Percentiles rank a stretch among this genome's conserved stretches.
Conservation (phyloP, 2,329 filamentous ascomycete genomes). For the Diaporthe sp. region DNA sequence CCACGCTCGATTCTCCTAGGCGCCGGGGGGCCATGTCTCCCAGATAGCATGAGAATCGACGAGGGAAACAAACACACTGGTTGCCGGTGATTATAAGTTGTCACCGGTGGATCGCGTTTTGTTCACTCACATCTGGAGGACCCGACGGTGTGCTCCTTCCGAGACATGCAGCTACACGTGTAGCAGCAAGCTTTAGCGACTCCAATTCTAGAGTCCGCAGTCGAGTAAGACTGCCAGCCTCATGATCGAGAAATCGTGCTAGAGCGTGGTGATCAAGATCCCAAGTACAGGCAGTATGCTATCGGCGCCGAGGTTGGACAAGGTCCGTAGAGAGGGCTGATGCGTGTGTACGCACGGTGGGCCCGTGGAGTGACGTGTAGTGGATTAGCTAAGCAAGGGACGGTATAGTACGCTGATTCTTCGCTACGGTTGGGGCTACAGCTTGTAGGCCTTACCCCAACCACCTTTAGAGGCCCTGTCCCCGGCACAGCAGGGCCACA, state of each 20-base stretch:
- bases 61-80: neutral
- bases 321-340: too few relatives aligned
- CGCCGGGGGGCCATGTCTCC: constrained; percentile 25
- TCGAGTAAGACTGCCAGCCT: constrained; percentile 19
- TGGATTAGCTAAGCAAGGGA: too few relatives aligned
- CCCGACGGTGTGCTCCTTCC: constrained; percentile 29
- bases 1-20: constrained; percentile 31
- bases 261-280: too few relatives aligned
- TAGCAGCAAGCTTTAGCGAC: constrained; percentile 35
- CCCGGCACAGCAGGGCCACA: too few relatives aligned
- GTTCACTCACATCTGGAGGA: constrained; percentile 23
- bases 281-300: too few relatives aligned
- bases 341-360: too few relatives aligned
- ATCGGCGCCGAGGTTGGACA: too few relatives aligned
- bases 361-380: too few relatives aligned
- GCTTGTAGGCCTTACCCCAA: too few relatives aligned
- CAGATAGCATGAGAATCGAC: constrained; percentile 6
- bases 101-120: constrained; percentile 14
- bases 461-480: too few relatives aligned
- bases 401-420: too few relatives aligned
- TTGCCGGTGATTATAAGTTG: constrained; percentile 18
- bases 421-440: too few relatives aligned
- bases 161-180: constrained; percentile 36
- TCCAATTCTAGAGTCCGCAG: constrained; percentile 31
- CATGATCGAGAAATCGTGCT: constrained; percentile 18